Evolutionary conservation across 371 early-diverging fungal species (phyloP), one percentile per base, ranked within the genome.

Genomic region (Saksenaea vasiformis): DNA sequence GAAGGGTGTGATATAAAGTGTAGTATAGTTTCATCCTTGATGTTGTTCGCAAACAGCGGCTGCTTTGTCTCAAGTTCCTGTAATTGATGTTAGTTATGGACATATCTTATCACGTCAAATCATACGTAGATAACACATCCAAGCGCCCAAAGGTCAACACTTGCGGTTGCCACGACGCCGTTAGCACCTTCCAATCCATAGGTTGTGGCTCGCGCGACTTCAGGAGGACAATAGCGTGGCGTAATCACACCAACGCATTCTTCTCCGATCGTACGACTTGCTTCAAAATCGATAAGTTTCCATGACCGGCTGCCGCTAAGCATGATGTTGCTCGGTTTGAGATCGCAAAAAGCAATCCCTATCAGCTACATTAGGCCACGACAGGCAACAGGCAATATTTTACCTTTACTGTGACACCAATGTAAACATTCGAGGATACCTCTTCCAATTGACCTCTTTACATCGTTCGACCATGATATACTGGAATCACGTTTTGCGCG

Each of bases 1-100:
- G 81, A 78, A 17, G 81, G 81, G 64, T 81, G 81, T 0, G 81
- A 81, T 36, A 81, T 60, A 35, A 81, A 81, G 38, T 81, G 81
- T 5, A 81, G 58, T 41, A 81, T 81, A 0, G 81, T 81, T 65
- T 78, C 78, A 58, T 81, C 81, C 34, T 78, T 81, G 62, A 74
- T 78, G 34, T 65, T 76, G 57, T 54, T 71, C 34, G 74, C 62
- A 56, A 81, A 81, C 38, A 81, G 47, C 0, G 81, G 68, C 26
- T 71, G 74, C 37, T 76, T 74, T 0, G 81, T 81, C 31, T 78
- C 78, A 37, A 81, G 61, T 69, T 81, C 81, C 73, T 72, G 43
- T 34, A 34, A 1, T 34, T 24, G n/a, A 43, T 28, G 14, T 27
- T 34, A 19, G 14, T n/a, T 41, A 14, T 19, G 51, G 9, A 10